A percentile compares a stretch with the other conserved stretches of the same genome.
Evolutionary conservation across 2,329 filamentous ascomycete species (phyloP).

Genomic region (Sclerotinia sclerotiorum): DNA sequence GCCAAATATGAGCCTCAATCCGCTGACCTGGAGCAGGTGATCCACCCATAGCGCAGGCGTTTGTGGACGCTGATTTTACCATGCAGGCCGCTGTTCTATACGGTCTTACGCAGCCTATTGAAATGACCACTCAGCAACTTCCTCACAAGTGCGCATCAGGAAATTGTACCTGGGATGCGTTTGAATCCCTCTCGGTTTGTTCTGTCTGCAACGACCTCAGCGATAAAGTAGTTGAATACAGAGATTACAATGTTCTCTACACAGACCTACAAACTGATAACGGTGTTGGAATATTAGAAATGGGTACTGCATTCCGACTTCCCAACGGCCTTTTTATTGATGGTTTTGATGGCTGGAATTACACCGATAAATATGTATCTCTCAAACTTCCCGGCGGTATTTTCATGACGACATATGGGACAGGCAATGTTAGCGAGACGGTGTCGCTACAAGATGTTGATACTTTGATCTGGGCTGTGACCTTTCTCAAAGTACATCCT

Average conservation of each 20-base stretch:
- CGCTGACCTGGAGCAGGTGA: conserved; percentile 2
- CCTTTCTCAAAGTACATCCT: conserved; percentile 5
- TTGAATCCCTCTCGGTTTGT: conserved; percentile 15
- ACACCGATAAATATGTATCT: not conserved
- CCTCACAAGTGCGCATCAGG: conserved; percentile 5
- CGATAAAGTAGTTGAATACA: conserved; percentile 6
- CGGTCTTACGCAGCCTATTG: conserved; percentile 1
- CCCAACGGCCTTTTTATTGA: conserved; percentile 12
- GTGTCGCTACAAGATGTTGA: conserved; percentile 7
- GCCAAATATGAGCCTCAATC: not conserved
- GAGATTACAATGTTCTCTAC: conserved; percentile 8
- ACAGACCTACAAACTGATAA: not conserved
- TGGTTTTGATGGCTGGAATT: conserved; percentile 12
- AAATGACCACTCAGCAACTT: conserved; percentile 8
- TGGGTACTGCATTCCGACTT: conserved; percentile 7
- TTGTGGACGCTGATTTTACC: conserved; percentile 2
- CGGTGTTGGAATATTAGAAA: not conserved
- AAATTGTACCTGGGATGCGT: conserved; percentile 8
- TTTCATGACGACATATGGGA: conserved; percentile 11
- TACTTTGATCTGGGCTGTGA: conserved; percentile 11
- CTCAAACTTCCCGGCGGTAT: not conserved
- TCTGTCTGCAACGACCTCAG: conserved; percentile 12
- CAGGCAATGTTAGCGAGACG: conserved; percentile 10
- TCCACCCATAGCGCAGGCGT: not conserved
- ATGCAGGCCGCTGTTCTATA: conserved; percentile 14